Evolutionary conservation across 1,284 basidiomycete species (phyloP), one percentile per base, ranked within the genome.

Genomic region (Tranzscheliella williamsii): DNA sequence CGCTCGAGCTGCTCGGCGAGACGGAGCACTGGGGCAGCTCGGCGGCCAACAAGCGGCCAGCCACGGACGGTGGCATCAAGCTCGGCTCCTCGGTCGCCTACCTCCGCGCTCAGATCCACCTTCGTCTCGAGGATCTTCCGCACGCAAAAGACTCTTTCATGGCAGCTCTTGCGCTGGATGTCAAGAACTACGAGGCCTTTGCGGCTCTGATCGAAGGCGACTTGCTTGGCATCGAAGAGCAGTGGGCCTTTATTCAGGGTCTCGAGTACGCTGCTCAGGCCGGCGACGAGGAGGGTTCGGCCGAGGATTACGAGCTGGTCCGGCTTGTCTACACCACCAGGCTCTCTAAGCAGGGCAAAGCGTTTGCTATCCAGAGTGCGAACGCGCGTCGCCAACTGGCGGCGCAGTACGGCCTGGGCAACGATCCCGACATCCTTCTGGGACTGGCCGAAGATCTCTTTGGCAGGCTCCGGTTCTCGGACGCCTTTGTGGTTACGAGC

Each of bases 161-260:
- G 85, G 91, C 96, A 67, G 93, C 95, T 1, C 82, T 99, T 13
- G 84, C 87, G 0, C 82, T 97, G 12, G 95, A 99, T 70, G 90
- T 98, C 21, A 96, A 96, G 78, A 97, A 94, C 78, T 98, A 92
- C 74, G 95, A 98, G 64, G 88, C 91, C 1, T 98, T 96, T 71
- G 85, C 89, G 44, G 88, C 93, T 57, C 83, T 99, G 5, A 82
- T 97, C 17, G 87, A 86, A 31, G 89, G 91, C 2, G 89, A 93
- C 87, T 54, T 77, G 42, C 49, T 75, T 6, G 65, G 70, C n/a
- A 51, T 37, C 15, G 55, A 65, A 9, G 70, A 75, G 48, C 73
- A 97, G 79, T 98, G 95, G 95, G 87, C 90, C 50, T 94, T 98
- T 66, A 84, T 98, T 2, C 88, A 91, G 78, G 82, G 84, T 13